Percentiles rank a stretch among this genome's conserved stretches.
phyloP scores from a whole-genome alignment of 1,284 basidiomycete genomes.

The Apiotrichum montevideense region DNA sequence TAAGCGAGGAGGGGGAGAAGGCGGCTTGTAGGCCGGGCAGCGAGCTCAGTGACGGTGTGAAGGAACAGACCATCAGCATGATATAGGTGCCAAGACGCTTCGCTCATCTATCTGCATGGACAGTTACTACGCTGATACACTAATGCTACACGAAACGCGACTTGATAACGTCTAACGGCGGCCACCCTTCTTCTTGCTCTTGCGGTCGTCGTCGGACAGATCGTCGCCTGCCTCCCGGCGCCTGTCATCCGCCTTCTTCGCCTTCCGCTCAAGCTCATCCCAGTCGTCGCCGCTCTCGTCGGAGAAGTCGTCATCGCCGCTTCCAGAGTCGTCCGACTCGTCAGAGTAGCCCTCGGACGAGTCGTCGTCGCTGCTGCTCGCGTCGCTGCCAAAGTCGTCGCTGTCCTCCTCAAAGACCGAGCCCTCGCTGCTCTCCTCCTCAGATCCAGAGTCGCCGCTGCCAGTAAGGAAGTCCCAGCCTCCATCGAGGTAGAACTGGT shows the following conservation, averaged over 20 bases:
- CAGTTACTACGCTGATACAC: neutral
- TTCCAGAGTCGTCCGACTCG: conserved; percentile 54
- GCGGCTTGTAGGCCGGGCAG: too few species aligned
- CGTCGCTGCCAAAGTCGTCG: conserved; percentile 29
- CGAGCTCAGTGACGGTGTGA: too few species aligned
- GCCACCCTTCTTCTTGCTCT: conserved; percentile 32
- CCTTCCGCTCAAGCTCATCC: conserved; percentile 89
- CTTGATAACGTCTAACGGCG: conserved; percentile 7
- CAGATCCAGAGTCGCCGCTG: conserved; percentile 62
- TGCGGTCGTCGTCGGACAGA: conserved; percentile 31
- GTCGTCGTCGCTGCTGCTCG: conserved; percentile 49
- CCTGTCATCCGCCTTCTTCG: conserved; percentile 51
- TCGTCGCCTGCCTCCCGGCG: conserved; percentile 24
- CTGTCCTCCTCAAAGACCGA: conserved; percentile 63
- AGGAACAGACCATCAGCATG: too few species aligned
- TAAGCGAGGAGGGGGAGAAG: too few species aligned
- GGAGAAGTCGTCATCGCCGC: conserved; percentile 23
- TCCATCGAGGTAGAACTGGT: conserved; percentile 91
- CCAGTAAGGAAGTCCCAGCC: conserved; percentile 90
- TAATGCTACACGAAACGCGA: conserved; percentile 2
- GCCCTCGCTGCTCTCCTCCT: conserved; percentile 64
- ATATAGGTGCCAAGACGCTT: too few species aligned
- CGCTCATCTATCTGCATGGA: conserved; percentile 1
- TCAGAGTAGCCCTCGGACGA: conserved; percentile 50
- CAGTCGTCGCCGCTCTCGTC: conserved; percentile 72